Base-by-base conservation (phyloP, 768 basidiomycete genomes). In the Lactarius trivialis region DNA sequence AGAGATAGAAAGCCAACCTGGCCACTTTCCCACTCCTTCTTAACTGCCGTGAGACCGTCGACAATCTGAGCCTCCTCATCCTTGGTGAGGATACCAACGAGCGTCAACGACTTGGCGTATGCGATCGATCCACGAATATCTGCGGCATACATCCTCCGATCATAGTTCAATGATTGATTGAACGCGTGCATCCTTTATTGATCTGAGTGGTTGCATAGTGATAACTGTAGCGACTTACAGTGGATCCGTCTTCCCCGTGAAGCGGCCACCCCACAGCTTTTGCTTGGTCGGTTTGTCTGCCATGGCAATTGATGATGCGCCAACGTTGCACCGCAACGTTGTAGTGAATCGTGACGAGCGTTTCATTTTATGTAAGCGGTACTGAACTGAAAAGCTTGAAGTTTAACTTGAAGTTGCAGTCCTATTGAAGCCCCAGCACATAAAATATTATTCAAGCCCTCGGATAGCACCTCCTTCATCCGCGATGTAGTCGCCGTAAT, bases 41-140 rank as follows among this genome's bases (percentile, higher is more conserved):
- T 85, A 52, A 99, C 94, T 34, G 75, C 73, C 60, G 78, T 74
- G 54, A 99, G 80, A 11, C 96, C 96, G 48, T 82, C 76, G 53
- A 85, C 81, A 67, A 93, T 89, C 75, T 79, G 83, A 14, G 64
- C 67, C 71, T 88, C 84, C 74, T 99, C 97, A 3, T 85, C 83
- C 62, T 78, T 68, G 7, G 86, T 89, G 65, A 99, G 74, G 69
- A 99, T 95, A 15, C 88, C 89, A 17, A 86, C 86, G 45, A 85
- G 82, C 12, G 84, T 77, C 61, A 98, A 79, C 1, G 91, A 88
- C 73, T 91, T 96, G 33, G 97, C 86, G 73, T 98, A 98, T 4
- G 97, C 96, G 70, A 97, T 95, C 19, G 96, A 98, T 1, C 96
- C 96, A 59, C 79, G 82, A 67, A 98, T 89, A 69, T 99, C 97